Percentiles rank a stretch among this genome's conserved stretches.
phyloP scores from a whole-genome alignment of 2,329 filamentous ascomycete genomes.

The Lasiodiplodia hormozganensis region DNA sequence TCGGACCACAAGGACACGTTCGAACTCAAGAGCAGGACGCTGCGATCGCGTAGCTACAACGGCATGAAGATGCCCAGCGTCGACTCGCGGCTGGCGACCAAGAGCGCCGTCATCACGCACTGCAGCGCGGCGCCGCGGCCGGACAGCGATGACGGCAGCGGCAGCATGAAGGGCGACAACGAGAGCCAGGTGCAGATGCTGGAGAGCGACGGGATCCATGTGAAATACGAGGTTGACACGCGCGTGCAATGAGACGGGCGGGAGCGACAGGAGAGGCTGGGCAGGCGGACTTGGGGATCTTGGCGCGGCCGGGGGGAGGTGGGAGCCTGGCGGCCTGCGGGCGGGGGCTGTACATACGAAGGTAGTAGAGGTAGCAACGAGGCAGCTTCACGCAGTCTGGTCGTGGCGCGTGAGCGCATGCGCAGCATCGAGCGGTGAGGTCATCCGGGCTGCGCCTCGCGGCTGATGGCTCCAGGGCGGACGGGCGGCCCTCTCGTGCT shows the following conservation, averaged over 20 bases:
- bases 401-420: neutral
- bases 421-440: conserved; percentile 7
- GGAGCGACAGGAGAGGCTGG: conserved; percentile 12
- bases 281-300: conserved; percentile 14
- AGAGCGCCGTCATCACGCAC: neutral
- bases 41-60: conserved; percentile 17
- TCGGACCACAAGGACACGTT: conserved; percentile 25
- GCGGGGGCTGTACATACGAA: neutral
- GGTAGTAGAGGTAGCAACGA: neutral
- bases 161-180: conserved; percentile 30
- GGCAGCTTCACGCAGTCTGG: neutral
- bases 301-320: conserved; percentile 9
- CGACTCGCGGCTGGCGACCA: conserved; percentile 13
- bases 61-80: conserved; percentile 12
- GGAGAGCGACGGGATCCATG: conserved; percentile 26
- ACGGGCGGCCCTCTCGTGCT: neutral
- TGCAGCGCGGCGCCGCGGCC: conserved; percentile 7
- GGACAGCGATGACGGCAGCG: conserved; percentile 24
- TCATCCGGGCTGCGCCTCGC: conserved; percentile 16
- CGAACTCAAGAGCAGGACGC: conserved; percentile 15
- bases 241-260: conserved; percentile 16
- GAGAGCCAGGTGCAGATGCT: conserved; percentile 33
- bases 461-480: neutral
- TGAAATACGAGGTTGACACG: conserved; percentile 16
- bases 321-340: neutral